Conservation (phyloP, 768 basidiomycete genomes). For the Leccinum rimulosum region DNA sequence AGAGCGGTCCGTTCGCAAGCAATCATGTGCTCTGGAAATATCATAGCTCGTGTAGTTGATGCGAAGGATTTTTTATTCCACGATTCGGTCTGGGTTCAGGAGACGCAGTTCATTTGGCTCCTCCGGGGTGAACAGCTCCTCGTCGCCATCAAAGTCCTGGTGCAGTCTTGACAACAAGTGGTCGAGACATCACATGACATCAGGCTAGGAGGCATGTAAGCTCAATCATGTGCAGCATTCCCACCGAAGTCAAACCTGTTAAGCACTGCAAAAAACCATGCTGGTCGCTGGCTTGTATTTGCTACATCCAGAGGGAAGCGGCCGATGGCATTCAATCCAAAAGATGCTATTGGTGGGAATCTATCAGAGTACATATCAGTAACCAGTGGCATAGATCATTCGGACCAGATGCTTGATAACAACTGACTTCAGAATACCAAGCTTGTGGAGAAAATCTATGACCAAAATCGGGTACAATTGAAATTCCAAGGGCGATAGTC, state of each 20-base stretch:
- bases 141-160: background rate
- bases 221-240: background rate
- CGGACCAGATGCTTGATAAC: too few relatives aligned
- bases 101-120: background rate
- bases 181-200: background rate
- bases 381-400: too few relatives aligned
- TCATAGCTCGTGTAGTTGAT: slow-evolving; percentile 9
- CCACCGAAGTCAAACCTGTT: background rate
- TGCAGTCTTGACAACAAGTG: background rate
- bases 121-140: background rate
- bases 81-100: background rate
- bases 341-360: too few relatives aligned
- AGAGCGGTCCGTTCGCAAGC: background rate
- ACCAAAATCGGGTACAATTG: too few relatives aligned
- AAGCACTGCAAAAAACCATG: too few relatives aligned
- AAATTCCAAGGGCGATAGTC: too few relatives aligned
- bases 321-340: too few relatives aligned
- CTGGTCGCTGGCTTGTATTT: too few relatives aligned
- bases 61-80: background rate
- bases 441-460: too few relatives aligned
- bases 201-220: background rate
- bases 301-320: too few relatives aligned
- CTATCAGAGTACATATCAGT: too few relatives aligned
- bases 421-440: too few relatives aligned
- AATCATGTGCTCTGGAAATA: background rate